A percentile compares a stretch with the other conserved stretches of the same genome.
Evolutionary conservation across 1,284 basidiomycete genomes (phyloP).

Genomic region (Exobasidium rhododendri): DNA sequence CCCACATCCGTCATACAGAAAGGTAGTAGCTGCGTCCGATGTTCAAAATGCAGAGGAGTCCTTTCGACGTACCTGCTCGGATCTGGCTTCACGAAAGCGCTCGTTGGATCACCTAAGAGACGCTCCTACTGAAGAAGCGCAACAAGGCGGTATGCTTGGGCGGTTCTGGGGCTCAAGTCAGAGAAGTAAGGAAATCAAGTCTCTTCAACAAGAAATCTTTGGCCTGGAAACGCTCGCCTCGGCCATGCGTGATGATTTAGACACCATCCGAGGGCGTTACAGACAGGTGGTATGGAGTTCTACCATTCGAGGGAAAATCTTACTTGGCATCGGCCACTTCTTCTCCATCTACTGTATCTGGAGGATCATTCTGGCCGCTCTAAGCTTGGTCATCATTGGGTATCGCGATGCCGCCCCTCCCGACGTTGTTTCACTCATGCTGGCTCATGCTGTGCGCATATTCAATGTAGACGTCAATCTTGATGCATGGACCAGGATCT

Average conservation of each 20-base stretch:
- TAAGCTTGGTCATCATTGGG: constrained; percentile 32
- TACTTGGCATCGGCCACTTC: constrained; percentile 51
- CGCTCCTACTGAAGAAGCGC: constrained; percentile 1
- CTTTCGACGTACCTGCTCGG: constrained; percentile 31
- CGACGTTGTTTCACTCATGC: constrained; percentile 49
- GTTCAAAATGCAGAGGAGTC: constrained; percentile 15
- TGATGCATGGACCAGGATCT: constrained; percentile 53
- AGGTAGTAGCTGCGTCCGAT: constrained; percentile 13
- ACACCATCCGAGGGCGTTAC: constrained; percentile 47
- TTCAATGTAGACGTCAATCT: constrained; percentile 56
- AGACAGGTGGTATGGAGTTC: constrained; percentile 46
- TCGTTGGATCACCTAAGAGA: constrained; percentile 1
- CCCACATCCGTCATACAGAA: not conserved
- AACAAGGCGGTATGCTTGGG: constrained; percentile 9
- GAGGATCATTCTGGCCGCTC: constrained; percentile 24
- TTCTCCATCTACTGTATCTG: constrained; percentile 56
- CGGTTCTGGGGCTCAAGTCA: constrained; percentile 1
- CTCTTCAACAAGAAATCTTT: constrained; percentile 44
- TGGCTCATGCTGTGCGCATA: constrained; percentile 48
- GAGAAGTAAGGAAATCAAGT: constrained; percentile 14
- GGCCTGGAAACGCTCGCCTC: constrained; percentile 55
- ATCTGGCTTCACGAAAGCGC: constrained; percentile 27
- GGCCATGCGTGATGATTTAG: constrained; percentile 55
- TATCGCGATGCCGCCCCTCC: constrained; percentile 48
- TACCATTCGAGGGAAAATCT: constrained; percentile 50